phyloP scores from a whole-genome alignment of 1,284 basidiomycete species.

The Tilletiopsis washingtonensis region DNA sequence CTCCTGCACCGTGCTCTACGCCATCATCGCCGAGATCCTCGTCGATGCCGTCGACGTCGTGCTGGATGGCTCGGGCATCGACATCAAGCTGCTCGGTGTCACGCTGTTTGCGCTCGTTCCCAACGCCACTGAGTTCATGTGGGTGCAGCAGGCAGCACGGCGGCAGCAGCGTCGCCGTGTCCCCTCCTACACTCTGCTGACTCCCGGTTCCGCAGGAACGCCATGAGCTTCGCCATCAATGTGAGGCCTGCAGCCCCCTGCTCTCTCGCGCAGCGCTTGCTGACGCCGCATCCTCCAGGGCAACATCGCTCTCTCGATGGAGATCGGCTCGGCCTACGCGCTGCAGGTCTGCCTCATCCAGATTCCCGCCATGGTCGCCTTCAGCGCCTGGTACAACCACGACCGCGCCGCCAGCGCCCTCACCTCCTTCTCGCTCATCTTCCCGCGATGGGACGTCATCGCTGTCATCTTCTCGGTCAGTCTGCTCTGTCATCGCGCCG shows the following conservation, averaged over 20 bases:
- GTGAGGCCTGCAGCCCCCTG: too few relatives aligned
- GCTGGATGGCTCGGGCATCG: slow-evolving; percentile 81
- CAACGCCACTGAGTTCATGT: slow-evolving; percentile 99
- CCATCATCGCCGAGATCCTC: slow-evolving; percentile 88
- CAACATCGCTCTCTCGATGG: slow-evolving; percentile 91
- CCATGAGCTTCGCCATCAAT: slow-evolving; percentile 97
- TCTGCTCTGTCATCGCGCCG: too few relatives aligned
- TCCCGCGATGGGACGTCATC: slow-evolving; percentile 97
- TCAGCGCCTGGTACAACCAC: slow-evolving; percentile 79
- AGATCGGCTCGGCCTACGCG: slow-evolving; percentile 98
- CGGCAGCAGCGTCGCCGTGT: too few relatives aligned
- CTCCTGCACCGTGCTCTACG: slow-evolving; percentile 82
- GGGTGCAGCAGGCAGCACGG: too few relatives aligned
- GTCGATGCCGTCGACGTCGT: slow-evolving; percentile 95
- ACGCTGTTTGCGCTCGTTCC: slow-evolving; percentile 95
- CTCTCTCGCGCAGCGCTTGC: too few relatives aligned
- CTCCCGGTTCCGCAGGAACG: too few relatives aligned
- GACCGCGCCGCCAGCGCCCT: slow-evolving; percentile 2
- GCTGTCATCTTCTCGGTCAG: slow-evolving; percentile 72
- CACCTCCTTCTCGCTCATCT: slow-evolving; percentile 58
- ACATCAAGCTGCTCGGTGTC: slow-evolving; percentile 95
- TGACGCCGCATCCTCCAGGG: too few relatives aligned
- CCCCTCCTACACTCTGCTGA: too few relatives aligned
- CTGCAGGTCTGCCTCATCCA: slow-evolving; percentile 95
- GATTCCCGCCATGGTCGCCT: slow-evolving; percentile 97